phyloP scores from a whole-genome alignment of 202 grass and related monocot species.

The Zizania palustris region DNA sequence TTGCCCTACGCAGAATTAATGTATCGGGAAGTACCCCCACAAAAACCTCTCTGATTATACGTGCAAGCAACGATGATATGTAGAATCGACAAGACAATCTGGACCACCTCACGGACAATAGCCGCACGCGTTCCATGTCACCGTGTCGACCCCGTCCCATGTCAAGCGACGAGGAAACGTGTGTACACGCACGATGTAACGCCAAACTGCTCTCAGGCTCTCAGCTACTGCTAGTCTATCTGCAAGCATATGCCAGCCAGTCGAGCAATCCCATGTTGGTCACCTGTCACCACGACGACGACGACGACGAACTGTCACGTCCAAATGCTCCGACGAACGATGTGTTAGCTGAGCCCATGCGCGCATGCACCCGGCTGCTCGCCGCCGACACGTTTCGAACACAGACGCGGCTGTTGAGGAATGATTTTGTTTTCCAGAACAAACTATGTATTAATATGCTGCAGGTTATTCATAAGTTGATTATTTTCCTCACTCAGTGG shows the following conservation, averaged over 20 bases:
- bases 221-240: background rate
- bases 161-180: background rate
- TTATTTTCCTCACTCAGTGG: no score
- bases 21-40: no score
- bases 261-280: background rate
- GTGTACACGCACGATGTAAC: background rate
- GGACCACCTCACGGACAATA: background rate
- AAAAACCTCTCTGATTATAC: background rate
- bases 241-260: background rate
- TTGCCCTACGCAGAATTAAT: slow-evolving; percentile 19
- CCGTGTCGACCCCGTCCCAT: background rate
- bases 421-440: no score
- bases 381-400: background rate
- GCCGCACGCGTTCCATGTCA: background rate
- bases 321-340: background rate
- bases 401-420: no score
- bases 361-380: background rate
- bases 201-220: no score
- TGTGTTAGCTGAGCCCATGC: background rate
- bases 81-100: background rate
- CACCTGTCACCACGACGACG: slow-evolving; percentile 13
- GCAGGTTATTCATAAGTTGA: no score
- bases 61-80: background rate
- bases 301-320: background rate
- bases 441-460: no score